Base-by-base conservation (phyloP, 2,329 filamentous ascomycete species). In the Colletotrichum melonis region DNA sequence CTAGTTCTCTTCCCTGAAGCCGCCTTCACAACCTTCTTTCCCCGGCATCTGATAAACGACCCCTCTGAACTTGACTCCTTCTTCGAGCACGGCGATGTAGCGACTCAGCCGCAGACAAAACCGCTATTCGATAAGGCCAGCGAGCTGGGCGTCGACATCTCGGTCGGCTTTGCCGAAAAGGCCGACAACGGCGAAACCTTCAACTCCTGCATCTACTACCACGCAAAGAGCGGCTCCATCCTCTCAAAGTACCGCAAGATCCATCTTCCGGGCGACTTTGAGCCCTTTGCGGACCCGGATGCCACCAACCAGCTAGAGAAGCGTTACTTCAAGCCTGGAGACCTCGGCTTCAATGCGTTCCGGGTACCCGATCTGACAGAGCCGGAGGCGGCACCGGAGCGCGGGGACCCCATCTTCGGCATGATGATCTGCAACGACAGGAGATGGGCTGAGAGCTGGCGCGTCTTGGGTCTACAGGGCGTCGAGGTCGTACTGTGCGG, bases 351-450 rank as follows among this genome's bases (percentile, higher is more conserved):
- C 79, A 79, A 84, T 67, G 87, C 88, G 1, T 90, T 90, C 72
- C 83, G 88, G 28, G 86, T 83, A 0, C 86, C 87, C 0, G 84
- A 82, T 0, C 80, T 90, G 9, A 76, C 89, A 0, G 59, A 77
- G 0, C 81, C 78, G 0, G 59, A 77, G 0, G 80, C 78, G 55
- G 81, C 79, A 1, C 63, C 80, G 35, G 86, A 84, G 73, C 82
- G 82, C 68, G 85, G 86, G 2, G 87, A 90, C 76, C 85, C 87
- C 3, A 88, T 90, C 57, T 60, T 89, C 81, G 88, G 80, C 24
- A 88, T 89, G 86, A 81, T 89, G 77, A 88, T 89, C 67, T 89
- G 88, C 79, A 90, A 89, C 75, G 88, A 89, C 77, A 79, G 87
- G 5, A 81, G 88, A 8, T 89, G 88, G 88, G 82, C 86, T 1